Base-by-base conservation (phyloP, 352 stramenopile species). In the Pythium coloratum region DNA sequence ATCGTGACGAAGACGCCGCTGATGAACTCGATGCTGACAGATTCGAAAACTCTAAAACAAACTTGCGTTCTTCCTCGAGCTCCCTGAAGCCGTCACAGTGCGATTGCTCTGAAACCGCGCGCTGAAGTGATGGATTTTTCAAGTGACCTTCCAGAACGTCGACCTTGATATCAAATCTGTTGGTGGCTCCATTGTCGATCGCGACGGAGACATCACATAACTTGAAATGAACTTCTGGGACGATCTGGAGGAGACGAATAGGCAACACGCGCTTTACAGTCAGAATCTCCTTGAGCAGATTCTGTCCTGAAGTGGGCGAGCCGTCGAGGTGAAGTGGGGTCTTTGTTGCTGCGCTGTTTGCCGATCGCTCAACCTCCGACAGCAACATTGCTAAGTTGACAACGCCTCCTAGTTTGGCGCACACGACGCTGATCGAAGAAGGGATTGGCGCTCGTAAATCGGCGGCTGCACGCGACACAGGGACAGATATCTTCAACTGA, bases 381-480 rank as follows among this genome's bases (percentile, higher is more conserved):
- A 62, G 6, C 30, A 68, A 24, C 40, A 6, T n/a, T 30, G n/a
- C 14, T 8, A 65, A n/a, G 28, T 70, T 61, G 6, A 62, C 12
- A 18, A 54, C 53, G 28, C 56, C 56, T 33, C 49, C 20, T 30
- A 66, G 1, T 26, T 32, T 47, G 49, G 36, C 58, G 10, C 42
- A 59, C 9, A 20, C 10, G 34, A 71, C 38, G 13, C 20, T 38
- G 34, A 62, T 12, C 14, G 38, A 63, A 2, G 66, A 55, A 47
- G 66, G 66, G 1, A 72, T 26, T 2, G 66, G 59, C 12, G 36
- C 58, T 24, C 66, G 66, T 33, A 42, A 3, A 32, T 71, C 58
- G 34, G 32, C n/a, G 4, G 12, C 9, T 46, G 16, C 32, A n/a
- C 64, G 40, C 46, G 64, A 71, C 3, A 66, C 3, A 1, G 64